phyloP scores from a whole-genome alignment of 2,329 filamentous ascomycete species.

The Trichoderma pleuroti region DNA sequence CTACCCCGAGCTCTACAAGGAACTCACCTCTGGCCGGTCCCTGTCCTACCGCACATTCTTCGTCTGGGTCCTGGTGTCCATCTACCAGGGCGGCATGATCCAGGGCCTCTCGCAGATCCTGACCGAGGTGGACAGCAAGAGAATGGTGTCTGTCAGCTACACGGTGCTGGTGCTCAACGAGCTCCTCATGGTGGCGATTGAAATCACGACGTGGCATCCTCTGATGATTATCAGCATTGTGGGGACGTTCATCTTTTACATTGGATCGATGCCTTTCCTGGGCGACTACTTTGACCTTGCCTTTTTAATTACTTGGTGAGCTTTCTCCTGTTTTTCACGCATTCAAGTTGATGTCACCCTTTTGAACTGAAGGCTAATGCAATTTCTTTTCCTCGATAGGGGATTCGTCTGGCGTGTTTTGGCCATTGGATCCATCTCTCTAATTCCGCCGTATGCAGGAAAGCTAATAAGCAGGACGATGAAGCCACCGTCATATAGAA shows the following conservation, averaged over 20 bases:
- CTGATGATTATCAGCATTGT: slow-evolving; percentile 83
- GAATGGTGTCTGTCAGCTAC: slow-evolving; percentile 88
- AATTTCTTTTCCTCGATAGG: slow-evolving; percentile 38
- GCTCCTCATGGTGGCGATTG: slow-evolving; percentile 92
- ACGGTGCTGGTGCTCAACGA: slow-evolving; percentile 92
- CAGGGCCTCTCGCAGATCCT: slow-evolving; percentile 91
- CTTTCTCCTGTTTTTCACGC: slow-evolving; percentile 23
- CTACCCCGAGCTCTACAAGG: slow-evolving; percentile 96
- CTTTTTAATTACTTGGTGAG: slow-evolving; percentile 69
- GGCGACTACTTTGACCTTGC: slow-evolving; percentile 83
- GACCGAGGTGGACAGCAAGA: slow-evolving; percentile 67
- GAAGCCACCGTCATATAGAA: slow-evolving; percentile 90
- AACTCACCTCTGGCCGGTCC: slow-evolving; percentile 83
- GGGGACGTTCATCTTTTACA: slow-evolving; percentile 76
- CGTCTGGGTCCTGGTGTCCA: slow-evolving; percentile 89
- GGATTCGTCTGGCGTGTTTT: slow-evolving; percentile 86
- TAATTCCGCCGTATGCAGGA: slow-evolving; percentile 81
- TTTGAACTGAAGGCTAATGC: slow-evolving; percentile 21
- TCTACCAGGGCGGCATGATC: slow-evolving; percentile 94
- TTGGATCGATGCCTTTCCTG: slow-evolving; percentile 80
- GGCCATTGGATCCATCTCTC: slow-evolving; percentile 73
- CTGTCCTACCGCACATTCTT: slow-evolving; percentile 94
- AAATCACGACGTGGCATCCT: slow-evolving; percentile 95
- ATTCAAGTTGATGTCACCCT: background rate
- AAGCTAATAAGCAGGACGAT: slow-evolving; percentile 82